These are phyloP conservation scores for Eutypella sp. DNA, from an alignment of 2,329 filamentous ascomycete genomes.

Conservation along the genomic window DNA sequence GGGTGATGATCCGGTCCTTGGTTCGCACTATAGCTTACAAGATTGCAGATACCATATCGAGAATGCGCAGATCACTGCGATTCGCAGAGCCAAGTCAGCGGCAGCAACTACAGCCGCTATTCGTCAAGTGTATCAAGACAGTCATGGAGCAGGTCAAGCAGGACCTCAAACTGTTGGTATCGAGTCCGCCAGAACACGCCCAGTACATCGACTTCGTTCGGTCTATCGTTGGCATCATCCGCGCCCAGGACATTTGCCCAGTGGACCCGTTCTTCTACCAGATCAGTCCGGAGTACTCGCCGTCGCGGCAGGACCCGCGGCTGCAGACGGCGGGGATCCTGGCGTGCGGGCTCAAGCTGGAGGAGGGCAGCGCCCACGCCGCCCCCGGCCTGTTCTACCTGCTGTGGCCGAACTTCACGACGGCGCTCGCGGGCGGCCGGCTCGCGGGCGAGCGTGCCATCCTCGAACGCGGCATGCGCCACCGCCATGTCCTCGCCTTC, in stretches of 20 bases:
- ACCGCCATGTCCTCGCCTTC: conserved; percentile 40
- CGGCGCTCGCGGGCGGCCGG: conserved; percentile 44
- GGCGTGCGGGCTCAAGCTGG: conserved; percentile 50
- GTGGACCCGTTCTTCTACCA: conserved; percentile 54
- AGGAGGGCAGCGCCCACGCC: conserved; percentile 45
- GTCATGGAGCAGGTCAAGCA: conserved; percentile 51
- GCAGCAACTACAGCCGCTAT: conserved; percentile 34
- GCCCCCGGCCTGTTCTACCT: conserved; percentile 50
- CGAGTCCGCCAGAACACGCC: conserved; percentile 35
- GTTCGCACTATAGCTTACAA: conserved; percentile 5
- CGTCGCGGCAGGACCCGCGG: conserved; percentile 50
- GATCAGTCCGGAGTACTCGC: conserved; percentile 51
- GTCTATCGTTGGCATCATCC: conserved; percentile 47
- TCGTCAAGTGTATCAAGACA: conserved; percentile 36
- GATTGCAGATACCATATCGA: conserved; percentile 33
- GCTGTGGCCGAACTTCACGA: conserved; percentile 53
- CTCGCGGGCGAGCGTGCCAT: conserved; percentile 43
- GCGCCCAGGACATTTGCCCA: conserved; percentile 49
- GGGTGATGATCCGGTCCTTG: conserved; percentile 11
- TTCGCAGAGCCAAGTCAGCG: conserved; percentile 30
- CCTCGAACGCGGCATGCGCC: conserved; percentile 44
- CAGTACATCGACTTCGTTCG: conserved; percentile 48
- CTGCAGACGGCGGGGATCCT: conserved; percentile 52
- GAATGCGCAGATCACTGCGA: conserved; percentile 46
- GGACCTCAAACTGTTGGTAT: conserved; percentile 38